Evolutionary conservation across 2,329 filamentous ascomycete species (phyloP), one percentile per base, ranked within the genome.

Genomic region (Diaporthe ampelina): DNA sequence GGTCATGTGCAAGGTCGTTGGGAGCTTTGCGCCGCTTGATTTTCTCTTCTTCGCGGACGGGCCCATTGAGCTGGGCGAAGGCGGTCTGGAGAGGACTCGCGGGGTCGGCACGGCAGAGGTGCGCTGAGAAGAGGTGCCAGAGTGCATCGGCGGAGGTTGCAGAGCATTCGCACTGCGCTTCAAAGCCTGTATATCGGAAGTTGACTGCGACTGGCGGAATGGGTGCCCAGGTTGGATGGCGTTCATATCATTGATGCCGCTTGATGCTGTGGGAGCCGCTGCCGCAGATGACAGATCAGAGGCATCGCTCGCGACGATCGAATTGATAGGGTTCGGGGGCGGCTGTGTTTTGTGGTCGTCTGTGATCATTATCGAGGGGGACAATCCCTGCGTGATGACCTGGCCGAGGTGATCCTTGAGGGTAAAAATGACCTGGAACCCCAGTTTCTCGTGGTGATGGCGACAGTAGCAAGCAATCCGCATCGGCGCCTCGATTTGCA

Each of bases 381-480:
- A 95, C 77, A 98, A 93, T 70, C 92, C 91, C 83, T 99, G 96
- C 9, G 95, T 94, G 57, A 98, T 86, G 43, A 98, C 86, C 58
- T 91, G 91, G 78, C 92, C 94, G 76, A 91, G 86, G 80, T 91
- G 91, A 83, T 98, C 94, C 81, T 95, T 97, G 80, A 99, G 88
- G 1, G 96, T 98, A 83, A 98, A 97, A 76, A 99, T 97, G 79
- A 98, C 95, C 77, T 90, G 88, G 84, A 98, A 99, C 1, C 96
- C 96, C 78, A 93, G 87, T 85, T 98, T 98, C 84, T 98, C 97
- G 75, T 93, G 92, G 79, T 98, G 96, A 81, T 99, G 96, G 26
- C 96, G 92, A 84, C 96, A 98, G 84, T 98, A 99, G 82, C 96
- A 99, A 32, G 95, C 95, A 79, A 99, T 98, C 13, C 96, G 93